A percentile compares a stretch with the other conserved stretches of the same genome.
These are phyloP conservation scores for Jacaranda copaia DNA, from an alignment of 257 asterid species.

Conservation along the genomic window DNA sequence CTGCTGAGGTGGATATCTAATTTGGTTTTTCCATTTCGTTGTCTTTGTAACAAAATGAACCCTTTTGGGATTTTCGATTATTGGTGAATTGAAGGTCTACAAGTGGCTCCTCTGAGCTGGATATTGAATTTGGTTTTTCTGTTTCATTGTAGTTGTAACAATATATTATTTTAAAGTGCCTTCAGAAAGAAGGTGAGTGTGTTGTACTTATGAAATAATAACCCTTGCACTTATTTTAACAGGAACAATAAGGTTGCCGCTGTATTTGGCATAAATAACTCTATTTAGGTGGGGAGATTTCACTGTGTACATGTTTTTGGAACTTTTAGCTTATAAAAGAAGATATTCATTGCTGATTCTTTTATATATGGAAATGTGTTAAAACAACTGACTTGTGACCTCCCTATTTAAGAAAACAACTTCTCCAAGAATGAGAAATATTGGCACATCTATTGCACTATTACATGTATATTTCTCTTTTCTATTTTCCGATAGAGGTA, in stretches of 20 bases:
- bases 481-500: not conserved
- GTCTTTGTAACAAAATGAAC: not conserved
- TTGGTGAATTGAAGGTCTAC: not conserved
- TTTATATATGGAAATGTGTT: not conserved
- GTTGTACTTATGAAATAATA: slow-evolving; percentile 15
- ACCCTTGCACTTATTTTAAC: not conserved
- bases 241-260: slow-evolving; percentile 20
- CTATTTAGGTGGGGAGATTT: not conserved
- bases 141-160: not conserved
- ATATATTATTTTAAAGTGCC: not conserved
- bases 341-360: not conserved
- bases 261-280: not conserved
- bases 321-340: slow-evolving; percentile 4
- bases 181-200: slow-evolving; percentile 12
- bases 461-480: not conserved
- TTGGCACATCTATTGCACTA: not conserved
- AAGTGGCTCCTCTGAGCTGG: no score
- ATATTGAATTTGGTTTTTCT: not conserved
- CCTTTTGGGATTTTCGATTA: not conserved
- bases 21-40: slow-evolving; percentile 1
- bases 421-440: not conserved
- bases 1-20: slow-evolving; percentile 17
- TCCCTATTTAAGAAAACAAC: not conserved
- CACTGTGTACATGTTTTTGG: not conserved
- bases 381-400: not conserved